Conservation (phyloP, 371 early-diverging fungal species). For the Mucor circinelloides region DNA sequence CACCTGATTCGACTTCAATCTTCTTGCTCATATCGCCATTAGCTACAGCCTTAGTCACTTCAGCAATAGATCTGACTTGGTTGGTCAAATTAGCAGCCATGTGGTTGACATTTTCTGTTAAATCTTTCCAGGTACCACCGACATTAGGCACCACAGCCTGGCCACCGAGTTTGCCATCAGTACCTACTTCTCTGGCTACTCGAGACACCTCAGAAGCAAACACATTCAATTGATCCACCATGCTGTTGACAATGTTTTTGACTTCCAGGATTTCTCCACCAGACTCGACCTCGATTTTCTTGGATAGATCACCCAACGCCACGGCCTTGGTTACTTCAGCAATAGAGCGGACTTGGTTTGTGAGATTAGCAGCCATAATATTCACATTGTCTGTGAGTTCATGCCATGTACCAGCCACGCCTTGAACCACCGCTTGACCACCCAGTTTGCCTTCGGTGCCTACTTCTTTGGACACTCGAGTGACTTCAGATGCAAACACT, state of each 20-base stretch:
- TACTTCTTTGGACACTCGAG: conserved; percentile 65
- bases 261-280: conserved; percentile 43
- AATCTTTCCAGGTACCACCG: conserved; percentile 64
- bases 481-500: conserved; percentile 63
- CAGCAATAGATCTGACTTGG: conserved; percentile 60
- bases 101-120: conserved; percentile 61
- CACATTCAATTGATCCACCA: conserved; percentile 48
- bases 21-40: conserved; percentile 51
- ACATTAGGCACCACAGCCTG: conserved; percentile 54
- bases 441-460: conserved; percentile 63
- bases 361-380: conserved; percentile 60
- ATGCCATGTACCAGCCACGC: conserved; percentile 66
- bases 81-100: conserved; percentile 63
- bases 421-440: conserved; percentile 50
- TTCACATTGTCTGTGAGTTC: conserved; percentile 67
- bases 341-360: conserved; percentile 58
- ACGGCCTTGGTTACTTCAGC: conserved; percentile 63
- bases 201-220: conserved; percentile 51
- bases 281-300: conserved; percentile 36
- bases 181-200: conserved; percentile 50
- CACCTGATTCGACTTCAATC: conserved; percentile 33
- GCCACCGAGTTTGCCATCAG: conserved; percentile 54
- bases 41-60: conserved; percentile 62
- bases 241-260: conserved; percentile 40
- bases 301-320: conserved; percentile 53